A percentile compares a stretch with the other conserved stretches of the same genome.
These are phyloP conservation scores for Arabidopsis arenosa DNA, from an alignment of 345 rosid genomes.

Conservation along the genomic window DNA sequence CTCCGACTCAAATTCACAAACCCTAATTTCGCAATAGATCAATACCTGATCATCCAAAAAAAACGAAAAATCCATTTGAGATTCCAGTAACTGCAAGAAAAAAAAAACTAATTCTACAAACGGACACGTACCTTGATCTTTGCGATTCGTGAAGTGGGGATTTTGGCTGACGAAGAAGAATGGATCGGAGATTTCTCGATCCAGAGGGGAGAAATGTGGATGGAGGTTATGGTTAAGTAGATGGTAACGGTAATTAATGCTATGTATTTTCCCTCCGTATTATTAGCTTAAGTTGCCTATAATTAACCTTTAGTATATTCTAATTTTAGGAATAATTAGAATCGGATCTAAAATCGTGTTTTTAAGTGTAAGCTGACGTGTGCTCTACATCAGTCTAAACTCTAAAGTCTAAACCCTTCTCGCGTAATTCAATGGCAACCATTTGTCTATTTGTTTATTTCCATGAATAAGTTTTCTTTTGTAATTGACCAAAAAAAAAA, in stretches of 20 bases:
- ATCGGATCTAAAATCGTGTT: conserved; percentile 16
- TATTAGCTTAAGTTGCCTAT: conserved; percentile 24
- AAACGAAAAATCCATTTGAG: conserved; percentile 6
- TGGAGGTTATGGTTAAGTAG: conserved; percentile 13
- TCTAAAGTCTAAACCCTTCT: neutral
- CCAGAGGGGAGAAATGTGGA: conserved; percentile 21
- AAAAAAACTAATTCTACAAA: conserved; percentile 2
- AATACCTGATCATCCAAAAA: conserved; percentile 18
- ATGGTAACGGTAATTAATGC: conserved; percentile 38
- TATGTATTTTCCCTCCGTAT: conserved; percentile 11
- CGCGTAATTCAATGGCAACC: neutral
- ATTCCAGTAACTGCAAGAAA: neutral
- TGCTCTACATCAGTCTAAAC: conserved; percentile 3
- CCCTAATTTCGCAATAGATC: conserved; percentile 41
- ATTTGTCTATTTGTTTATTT: neutral
- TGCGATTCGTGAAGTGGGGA: conserved; percentile 14
- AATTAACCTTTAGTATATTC: conserved; percentile 24
- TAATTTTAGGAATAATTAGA: conserved; percentile 25
- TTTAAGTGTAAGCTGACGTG: neutral
- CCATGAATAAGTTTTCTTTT: neutral
- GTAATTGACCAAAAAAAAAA: too few species aligned
- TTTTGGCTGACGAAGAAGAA: conserved; percentile 21
- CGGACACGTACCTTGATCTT: conserved; percentile 38
- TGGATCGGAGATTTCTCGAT: conserved; percentile 37
- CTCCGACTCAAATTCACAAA: conserved; percentile 18